These are phyloP conservation scores for Sistotremastrum suecicum DNA, from an alignment of 768 basidiomycete genomes.

Conservation along the genomic window DNA sequence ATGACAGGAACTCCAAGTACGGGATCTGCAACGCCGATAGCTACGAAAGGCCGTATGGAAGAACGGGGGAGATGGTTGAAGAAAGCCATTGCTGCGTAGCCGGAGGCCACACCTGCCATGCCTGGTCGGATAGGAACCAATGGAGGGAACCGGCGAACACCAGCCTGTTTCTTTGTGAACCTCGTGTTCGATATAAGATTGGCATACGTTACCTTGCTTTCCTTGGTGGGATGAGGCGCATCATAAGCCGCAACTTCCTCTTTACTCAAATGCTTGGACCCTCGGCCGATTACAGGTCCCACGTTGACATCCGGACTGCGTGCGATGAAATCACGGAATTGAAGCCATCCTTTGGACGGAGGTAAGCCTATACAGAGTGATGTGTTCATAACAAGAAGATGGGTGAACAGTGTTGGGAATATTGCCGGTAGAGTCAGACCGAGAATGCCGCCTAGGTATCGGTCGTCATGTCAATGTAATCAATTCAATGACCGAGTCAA, in stretches of 20 bases:
- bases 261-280: conserved; percentile 3
- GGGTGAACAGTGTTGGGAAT: conserved; percentile 3
- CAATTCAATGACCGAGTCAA: not conserved
- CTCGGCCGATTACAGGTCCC: conserved; percentile 1
- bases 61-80: conserved; percentile 2
- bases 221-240: conserved; percentile 1
- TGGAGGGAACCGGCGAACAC: conserved; percentile 4
- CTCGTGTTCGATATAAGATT: too few species aligned
- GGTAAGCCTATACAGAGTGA: conserved; percentile 1
- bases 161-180: not conserved
- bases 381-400: conserved; percentile 4
- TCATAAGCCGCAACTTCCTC: conserved; percentile 3
- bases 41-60: conserved; percentile 2
- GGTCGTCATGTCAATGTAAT: not conserved
- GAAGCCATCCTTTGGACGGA: conserved; percentile 4
- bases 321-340: conserved; percentile 3
- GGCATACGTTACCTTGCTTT: conserved; percentile 7
- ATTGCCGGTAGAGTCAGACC: conserved; percentile 3
- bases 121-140: conserved; percentile 1
- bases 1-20: conserved; percentile 3
- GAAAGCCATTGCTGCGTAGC: conserved; percentile 1
- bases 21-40: conserved; percentile 2
- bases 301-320: conserved; percentile 4
- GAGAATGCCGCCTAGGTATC: conserved; percentile 2
- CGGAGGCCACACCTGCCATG: conserved; percentile 3